phyloP scores from a whole-genome alignment of 2,329 filamentous ascomycete genomes.

The Sordariomycetes sp. region DNA sequence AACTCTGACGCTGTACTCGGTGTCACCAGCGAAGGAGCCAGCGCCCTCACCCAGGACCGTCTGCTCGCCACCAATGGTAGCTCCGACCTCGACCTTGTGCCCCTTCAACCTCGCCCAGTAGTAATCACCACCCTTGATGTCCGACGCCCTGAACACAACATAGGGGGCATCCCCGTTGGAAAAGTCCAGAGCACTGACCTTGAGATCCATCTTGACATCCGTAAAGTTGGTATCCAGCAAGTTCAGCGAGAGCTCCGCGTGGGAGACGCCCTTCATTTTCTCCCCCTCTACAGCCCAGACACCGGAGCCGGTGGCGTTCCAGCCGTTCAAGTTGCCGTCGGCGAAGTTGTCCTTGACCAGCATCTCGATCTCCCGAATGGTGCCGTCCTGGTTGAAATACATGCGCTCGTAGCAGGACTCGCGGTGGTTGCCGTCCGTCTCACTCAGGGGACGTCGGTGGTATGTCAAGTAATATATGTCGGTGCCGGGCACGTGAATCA shows the following conservation, averaged over 20 bases:
- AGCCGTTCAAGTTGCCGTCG: conserved; percentile 26
- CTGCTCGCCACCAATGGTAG: too few species aligned
- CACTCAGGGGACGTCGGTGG: conserved; percentile 32
- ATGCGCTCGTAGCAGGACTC: conserved; percentile 37
- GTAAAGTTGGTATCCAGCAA: conserved; percentile 24
- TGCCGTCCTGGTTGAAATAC: conserved; percentile 32
- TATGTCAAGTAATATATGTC: conserved; percentile 39
- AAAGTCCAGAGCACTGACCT: conserved; percentile 8
- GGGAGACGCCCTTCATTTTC: conserved; percentile 9
- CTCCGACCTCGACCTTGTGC: conserved; percentile 11
- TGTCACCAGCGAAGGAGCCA: too few species aligned
- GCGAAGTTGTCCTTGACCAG: conserved; percentile 31
- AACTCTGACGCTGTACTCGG: too few species aligned
- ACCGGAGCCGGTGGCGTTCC: conserved; percentile 20
- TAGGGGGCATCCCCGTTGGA: conserved; percentile 13
- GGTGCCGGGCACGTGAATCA: conserved; percentile 32
- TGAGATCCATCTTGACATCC: conserved; percentile 18
- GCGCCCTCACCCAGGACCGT: too few species aligned
- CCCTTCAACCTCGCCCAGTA: conserved; percentile 15
- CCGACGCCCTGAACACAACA: conserved; percentile 19
- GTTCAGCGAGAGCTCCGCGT: conserved; percentile 9
- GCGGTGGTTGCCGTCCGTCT: conserved; percentile 34
- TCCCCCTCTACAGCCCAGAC: conserved; percentile 14
- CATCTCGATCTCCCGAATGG: conserved; percentile 32
- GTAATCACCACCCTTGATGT: conserved; percentile 6